A percentile compares a stretch with the other conserved stretches of the same genome.
Evolutionary conservation across 805 yeast species (phyloP).

Genomic region (Myxozyma sirexii): DNA sequence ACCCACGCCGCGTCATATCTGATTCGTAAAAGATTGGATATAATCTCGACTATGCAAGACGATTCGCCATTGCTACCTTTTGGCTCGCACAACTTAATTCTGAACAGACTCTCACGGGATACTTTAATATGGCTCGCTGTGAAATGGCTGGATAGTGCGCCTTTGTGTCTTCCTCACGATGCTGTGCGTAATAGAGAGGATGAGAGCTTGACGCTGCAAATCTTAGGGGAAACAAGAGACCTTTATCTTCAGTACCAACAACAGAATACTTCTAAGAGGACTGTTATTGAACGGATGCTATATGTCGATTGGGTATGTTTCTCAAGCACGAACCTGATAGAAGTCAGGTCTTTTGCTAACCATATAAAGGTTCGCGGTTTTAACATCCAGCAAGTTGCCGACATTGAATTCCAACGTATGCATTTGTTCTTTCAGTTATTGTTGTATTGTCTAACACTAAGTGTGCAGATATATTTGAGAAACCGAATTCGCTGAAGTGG

Average conservation of each 20-base stretch:
- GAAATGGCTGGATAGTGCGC: slow-evolving; percentile 14
- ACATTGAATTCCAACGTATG: slow-evolving; percentile 29
- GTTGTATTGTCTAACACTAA: background rate
- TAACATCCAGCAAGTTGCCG: slow-evolving; percentile 28
- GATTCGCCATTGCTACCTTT: slow-evolving; percentile 7
- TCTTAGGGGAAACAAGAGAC: slow-evolving; percentile 3
- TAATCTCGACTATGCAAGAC: slow-evolving; percentile 11
- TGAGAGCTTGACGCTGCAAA: slow-evolving; percentile 28
- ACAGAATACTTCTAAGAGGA: background rate
- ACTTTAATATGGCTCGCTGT: slow-evolving; percentile 15
- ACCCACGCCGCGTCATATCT: background rate
- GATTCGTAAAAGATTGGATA: too few species aligned
- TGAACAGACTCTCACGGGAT: slow-evolving; percentile 9
- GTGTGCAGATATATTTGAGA: slow-evolving; percentile 19
- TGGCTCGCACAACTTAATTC: slow-evolving; percentile 12
- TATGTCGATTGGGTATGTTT: slow-evolving; percentile 31
- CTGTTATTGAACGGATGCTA: slow-evolving; percentile 17
- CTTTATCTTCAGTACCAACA: slow-evolving; percentile 1
- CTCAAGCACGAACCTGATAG: too few species aligned
- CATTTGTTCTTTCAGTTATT: background rate
- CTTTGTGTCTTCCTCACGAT: slow-evolving; percentile 15
- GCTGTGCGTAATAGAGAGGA: background rate
- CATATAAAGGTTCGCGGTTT: slow-evolving; percentile 21
- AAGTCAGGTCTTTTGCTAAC: background rate
- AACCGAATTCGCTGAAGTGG: slow-evolving; percentile 20